Conservation (phyloP, 192 early-diverging fungal species). For the Gonapodya prolifera region DNA sequence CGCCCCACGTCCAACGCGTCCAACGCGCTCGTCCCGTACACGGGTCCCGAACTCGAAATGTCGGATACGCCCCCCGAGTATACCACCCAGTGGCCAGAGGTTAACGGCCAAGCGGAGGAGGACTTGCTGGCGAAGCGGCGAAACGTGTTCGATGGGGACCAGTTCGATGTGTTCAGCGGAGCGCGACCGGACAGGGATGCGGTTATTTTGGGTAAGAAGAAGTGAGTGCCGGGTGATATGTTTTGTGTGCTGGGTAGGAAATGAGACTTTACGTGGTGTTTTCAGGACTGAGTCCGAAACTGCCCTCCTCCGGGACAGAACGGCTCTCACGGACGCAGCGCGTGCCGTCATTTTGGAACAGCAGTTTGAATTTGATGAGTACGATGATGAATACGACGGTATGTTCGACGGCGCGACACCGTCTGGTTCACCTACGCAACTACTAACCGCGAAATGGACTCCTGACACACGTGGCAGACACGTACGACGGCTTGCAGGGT, state of each 20-base stretch:
- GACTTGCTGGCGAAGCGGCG: constrained; percentile 38
- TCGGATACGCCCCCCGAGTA: background rate
- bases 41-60: background rate
- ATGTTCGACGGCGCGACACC: constrained; percentile 69
- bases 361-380: constrained; percentile 31
- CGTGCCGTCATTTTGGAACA: constrained; percentile 28
- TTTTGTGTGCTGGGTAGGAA: background rate
- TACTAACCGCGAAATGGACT: background rate
- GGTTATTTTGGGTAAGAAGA: constrained; percentile 52
- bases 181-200: background rate
- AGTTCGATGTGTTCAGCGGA: constrained; percentile 77
- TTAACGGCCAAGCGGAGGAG: background rate
- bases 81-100: background rate
- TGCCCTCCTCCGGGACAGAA: background rate
- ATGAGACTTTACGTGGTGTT: background rate
- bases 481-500: background rate
- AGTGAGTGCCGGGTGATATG: constrained; percentile 20
- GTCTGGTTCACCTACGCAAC: background rate
- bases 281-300: background rate
- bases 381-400: constrained; percentile 88
- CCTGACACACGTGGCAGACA: background rate
- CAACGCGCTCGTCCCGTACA: background rate
- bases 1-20: background rate
- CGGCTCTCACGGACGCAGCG: constrained; percentile 16
- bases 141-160: constrained; percentile 88